Base-by-base conservation (phyloP, 78 protist genomes). In the Dictyostelium brefeldianum region DNA sequence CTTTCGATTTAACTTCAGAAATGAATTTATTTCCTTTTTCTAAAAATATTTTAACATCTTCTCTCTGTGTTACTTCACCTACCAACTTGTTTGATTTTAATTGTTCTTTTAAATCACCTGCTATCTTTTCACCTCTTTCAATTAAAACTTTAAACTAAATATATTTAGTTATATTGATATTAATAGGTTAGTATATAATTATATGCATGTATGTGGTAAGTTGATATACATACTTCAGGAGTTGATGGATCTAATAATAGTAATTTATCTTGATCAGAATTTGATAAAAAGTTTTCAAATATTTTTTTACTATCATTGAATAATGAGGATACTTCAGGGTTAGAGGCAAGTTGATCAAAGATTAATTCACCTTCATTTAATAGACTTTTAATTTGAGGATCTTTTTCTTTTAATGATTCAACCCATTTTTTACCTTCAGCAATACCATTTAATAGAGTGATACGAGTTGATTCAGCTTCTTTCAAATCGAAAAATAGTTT, bases 391-490 rank as follows among this genome's bases (percentile, higher is more conserved):
- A 77, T 64, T 59, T 74, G 59, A 25, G 93, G 93, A 50, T 87
- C 84, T n/a, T 77, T 77, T 27, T 74, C 84, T 64, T 57, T 77
- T 12, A 87, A 74, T 18, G 57, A 71, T 20, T 87, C 93, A 0
- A 87, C 93, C 93, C 93, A 87, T 48, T 77, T 74, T 57, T 87
- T 87, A 12, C 84, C 93, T 50, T 87, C 93, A 5, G 57, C 84
- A 50, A 87, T 74, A 50, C 93, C 93, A n/a, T 77, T 78, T 7
- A 25, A 12, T 18, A 87, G 10, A 9, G 80, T 87, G 83, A 87
- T 87, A 15, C 93, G 15, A 29, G 93, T 87, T 18, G 78, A 47
- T 56, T 87, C 93, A 0, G 81, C 93, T 14, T 87, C 93, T 56
- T 87, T 87, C n/a, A 87, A 25, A 15, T 87, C 93, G 51, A 87